Evolutionary conservation across 345 rosid species (phyloP), one percentile per base, ranked within the genome.

Genomic region (Populus tremula): DNA sequence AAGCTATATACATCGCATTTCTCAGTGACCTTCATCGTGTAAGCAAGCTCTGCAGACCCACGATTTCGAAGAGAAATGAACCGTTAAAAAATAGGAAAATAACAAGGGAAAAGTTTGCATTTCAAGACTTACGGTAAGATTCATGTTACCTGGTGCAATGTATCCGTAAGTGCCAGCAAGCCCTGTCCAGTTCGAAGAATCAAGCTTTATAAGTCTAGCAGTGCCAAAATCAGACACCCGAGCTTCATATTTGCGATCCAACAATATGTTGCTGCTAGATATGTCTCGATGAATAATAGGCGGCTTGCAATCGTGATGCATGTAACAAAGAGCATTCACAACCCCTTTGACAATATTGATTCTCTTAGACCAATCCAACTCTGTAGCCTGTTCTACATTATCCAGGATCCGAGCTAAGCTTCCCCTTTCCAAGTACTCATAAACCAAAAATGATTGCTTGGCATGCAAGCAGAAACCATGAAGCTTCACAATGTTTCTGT

Each of bases 1-100:
- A 85, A 80, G 75, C 87, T 82, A 59, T 77, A 82, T 5, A 82
- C 84, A 33, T 85, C 87, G n/a, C 80, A 67, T 59, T 85, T 85
- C 73, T 82, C 79, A 0, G 76, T 82, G n/a, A 80, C 76, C 69
- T 71, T 73, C 82, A 80, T 77, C 9, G 87, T 82, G 71, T 85
- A 85, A 66, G 85, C 87, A 53, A 85, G 74, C 64, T 85, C 87
- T 85, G 72, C 83, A 67, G 27, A 56, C 21, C 13, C 45, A 21
- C 27, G 21, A 41, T 41, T 41, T 41, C 6, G 4, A 4, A 53
- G 45, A 20, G 17, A 56, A 59, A n/a, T 5, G 47, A 36, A 36
- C 21, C 5, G 0, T 54, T 27, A 54, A 23, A 20, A 20, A 8
- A 50, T 6, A 31, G 29, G 61, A 3, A 5, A 17, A 45, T 8